A percentile compares a stretch with the other conserved stretches of the same genome.
Conservation (phyloP, 2,329 filamentous ascomycete genomes). For the Sporothrix phasma region DNA sequence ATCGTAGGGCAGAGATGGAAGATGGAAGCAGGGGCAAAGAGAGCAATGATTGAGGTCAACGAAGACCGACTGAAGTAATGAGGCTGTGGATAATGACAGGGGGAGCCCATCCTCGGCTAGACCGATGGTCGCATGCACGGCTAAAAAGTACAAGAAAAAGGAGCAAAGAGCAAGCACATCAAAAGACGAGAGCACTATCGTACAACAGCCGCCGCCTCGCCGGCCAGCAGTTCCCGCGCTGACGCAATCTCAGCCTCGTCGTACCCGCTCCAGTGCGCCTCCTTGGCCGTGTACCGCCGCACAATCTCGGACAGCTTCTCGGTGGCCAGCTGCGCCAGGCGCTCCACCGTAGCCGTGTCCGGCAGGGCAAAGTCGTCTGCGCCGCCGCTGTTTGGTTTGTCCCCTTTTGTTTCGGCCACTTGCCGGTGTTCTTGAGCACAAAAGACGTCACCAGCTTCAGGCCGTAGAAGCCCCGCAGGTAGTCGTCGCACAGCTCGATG, state of each 20-base stretch:
- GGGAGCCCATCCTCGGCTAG: background rate
- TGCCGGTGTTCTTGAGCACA: constrained; percentile 36
- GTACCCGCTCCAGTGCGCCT: constrained; percentile 64
- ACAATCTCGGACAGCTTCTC: constrained; percentile 69
- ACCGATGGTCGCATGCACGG: background rate
- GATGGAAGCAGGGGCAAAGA: background rate
- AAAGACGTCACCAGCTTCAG: constrained; percentile 61
- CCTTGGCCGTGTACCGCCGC: constrained; percentile 47
- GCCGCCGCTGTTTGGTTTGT: constrained; percentile 20
- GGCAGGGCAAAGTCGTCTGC: constrained; percentile 41
- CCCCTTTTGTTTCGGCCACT: constrained; percentile 33
- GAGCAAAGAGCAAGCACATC: background rate
- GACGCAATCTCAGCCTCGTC: constrained; percentile 61
- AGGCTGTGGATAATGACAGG: background rate
- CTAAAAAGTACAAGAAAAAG: background rate
- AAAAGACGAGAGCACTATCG: constrained; percentile 28
- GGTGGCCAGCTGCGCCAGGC: constrained; percentile 62
- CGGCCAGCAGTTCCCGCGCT: constrained; percentile 55
- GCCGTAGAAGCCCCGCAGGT: constrained; percentile 86
- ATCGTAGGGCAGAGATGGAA: background rate
- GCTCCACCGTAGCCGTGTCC: constrained; percentile 48
- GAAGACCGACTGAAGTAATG: background rate
- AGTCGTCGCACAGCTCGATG: constrained; percentile 87
- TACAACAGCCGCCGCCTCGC: constrained; percentile 36
- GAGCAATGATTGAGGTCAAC: no score